Conservation (phyloP, 1,139 yeast species). For the Pichia sp. region DNA sequence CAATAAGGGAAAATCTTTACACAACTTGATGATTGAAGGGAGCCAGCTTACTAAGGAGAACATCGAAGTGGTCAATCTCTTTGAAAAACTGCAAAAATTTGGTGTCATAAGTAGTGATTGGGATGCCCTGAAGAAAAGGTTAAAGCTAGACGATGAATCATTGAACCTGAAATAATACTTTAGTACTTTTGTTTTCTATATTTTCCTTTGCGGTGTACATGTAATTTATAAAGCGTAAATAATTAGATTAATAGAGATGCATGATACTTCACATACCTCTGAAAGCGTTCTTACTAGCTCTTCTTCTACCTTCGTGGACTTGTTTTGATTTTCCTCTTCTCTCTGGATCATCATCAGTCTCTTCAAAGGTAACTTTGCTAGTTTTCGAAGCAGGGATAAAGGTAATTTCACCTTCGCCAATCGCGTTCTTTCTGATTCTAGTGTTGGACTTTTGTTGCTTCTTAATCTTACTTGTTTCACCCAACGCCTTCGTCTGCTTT, state of each 20-base stretch:
- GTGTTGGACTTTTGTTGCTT: constrained; percentile 33
- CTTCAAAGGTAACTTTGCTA: constrained; percentile 28
- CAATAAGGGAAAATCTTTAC: constrained; percentile 33
- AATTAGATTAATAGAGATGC: too few species aligned
- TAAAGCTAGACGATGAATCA: constrained; percentile 15
- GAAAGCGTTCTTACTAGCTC: constrained; percentile 84
- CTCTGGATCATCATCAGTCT: constrained; percentile 31
- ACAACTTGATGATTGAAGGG: constrained; percentile 39
- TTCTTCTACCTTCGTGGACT: constrained; percentile 76
- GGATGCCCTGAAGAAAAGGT: constrained; percentile 15
- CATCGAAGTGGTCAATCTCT: constrained; percentile 32
- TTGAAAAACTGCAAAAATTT: constrained; percentile 33
- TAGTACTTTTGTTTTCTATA: neutral
- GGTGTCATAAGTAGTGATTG: constrained; percentile 22
- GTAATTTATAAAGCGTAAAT: neutral
- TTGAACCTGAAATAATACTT: neutral
- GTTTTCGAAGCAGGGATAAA: constrained; percentile 55
- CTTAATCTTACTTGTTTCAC: constrained; percentile 33
- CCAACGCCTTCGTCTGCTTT: constrained; percentile 45
- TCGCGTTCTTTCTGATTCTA: constrained; percentile 65
- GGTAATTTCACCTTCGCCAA: constrained; percentile 87
- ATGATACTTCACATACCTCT: constrained; percentile 85
- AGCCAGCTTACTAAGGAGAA: constrained; percentile 43
- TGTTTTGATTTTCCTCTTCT: constrained; percentile 69
- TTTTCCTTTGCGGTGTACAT: neutral